These are phyloP conservation scores for Hygrophorus pudorinus DNA, from an alignment of 768 basidiomycete genomes.

Conservation along the genomic window DNA sequence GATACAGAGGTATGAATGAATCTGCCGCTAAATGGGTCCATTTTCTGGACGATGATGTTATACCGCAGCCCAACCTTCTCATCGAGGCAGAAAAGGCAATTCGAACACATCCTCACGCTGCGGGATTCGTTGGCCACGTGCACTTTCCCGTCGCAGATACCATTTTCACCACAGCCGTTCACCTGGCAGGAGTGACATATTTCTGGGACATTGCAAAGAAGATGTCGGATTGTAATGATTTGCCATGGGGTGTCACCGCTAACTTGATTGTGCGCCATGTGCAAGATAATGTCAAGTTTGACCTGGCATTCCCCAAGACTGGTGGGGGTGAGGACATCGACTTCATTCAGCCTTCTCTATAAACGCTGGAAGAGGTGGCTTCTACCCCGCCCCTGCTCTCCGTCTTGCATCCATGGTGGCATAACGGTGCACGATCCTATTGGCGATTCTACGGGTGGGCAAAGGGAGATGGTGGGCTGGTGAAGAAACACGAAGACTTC, in stretches of 20 bases:
- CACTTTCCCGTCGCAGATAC: slow-evolving; percentile 37
- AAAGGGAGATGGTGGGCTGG: slow-evolving; percentile 43
- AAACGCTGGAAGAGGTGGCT: slow-evolving; percentile 26
- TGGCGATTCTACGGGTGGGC: slow-evolving; percentile 51
- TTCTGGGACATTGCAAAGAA: slow-evolving; percentile 56
- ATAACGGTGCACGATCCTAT: slow-evolving; percentile 33
- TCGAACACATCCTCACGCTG: slow-evolving; percentile 33
- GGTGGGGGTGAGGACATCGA: slow-evolving; percentile 59
- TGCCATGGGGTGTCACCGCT: slow-evolving; percentile 58
- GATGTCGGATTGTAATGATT: slow-evolving; percentile 29
- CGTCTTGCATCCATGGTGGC: slow-evolving; percentile 55
- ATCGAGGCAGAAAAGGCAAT: slow-evolving; percentile 37
- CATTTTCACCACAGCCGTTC: slow-evolving; percentile 43
- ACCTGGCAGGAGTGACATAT: slow-evolving; percentile 46
- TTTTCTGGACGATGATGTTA: slow-evolving; percentile 55
- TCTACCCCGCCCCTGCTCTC: slow-evolving; percentile 37
- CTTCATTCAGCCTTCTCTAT: slow-evolving; percentile 35
- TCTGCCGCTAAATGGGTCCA: slow-evolving; percentile 47
- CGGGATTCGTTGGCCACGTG: slow-evolving; percentile 45
- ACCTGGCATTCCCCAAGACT: slow-evolving; percentile 45
- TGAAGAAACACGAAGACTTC: slow-evolving; percentile 36
- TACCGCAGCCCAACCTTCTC: slow-evolving; percentile 32
- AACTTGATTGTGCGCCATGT: slow-evolving; percentile 42
- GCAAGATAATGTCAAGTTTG: slow-evolving; percentile 35
- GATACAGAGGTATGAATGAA: slow-evolving; percentile 45